These are phyloP conservation scores for Orbilia brochopaga DNA, from an alignment of 2,329 filamentous ascomycete species.

Conservation along the genomic window DNA sequence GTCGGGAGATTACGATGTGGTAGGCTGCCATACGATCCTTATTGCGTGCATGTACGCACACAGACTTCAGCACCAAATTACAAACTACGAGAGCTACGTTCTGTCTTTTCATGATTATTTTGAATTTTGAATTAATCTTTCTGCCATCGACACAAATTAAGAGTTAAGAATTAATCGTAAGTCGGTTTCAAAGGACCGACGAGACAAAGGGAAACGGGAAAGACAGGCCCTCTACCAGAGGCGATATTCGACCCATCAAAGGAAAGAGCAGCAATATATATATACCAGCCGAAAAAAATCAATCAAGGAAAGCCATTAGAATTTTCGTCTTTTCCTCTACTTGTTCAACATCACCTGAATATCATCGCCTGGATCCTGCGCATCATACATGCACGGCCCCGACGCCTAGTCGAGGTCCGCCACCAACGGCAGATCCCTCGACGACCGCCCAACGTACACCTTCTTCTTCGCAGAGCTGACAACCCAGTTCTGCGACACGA, in stretches of 20 bases:
- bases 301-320: too few relatives aligned
- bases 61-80: too few relatives aligned
- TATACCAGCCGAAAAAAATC: too few relatives aligned
- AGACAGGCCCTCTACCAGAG: too few relatives aligned
- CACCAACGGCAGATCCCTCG: conserved; percentile 38
- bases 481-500: conserved; percentile 71
- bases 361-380: too few relatives aligned
- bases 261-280: too few relatives aligned
- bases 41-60: too few relatives aligned
- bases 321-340: background rate
- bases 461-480: conserved; percentile 61
- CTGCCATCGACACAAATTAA: background rate
- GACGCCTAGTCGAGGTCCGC: conserved; percentile 33
- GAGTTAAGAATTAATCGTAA: background rate
- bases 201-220: background rate
- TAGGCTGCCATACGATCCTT: too few relatives aligned
- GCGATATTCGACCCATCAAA: too few relatives aligned
- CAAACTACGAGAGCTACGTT: background rate
- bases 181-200: background rate
- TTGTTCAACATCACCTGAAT: background rate
- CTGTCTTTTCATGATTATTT: too few relatives aligned
- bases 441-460: conserved; percentile 40
- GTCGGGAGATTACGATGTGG: too few relatives aligned
- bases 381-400: background rate
- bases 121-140: background rate